These are phyloP conservation scores for Apiospora hydei DNA, from an alignment of 2,329 filamentous ascomycete genomes.

Conservation along the genomic window DNA sequence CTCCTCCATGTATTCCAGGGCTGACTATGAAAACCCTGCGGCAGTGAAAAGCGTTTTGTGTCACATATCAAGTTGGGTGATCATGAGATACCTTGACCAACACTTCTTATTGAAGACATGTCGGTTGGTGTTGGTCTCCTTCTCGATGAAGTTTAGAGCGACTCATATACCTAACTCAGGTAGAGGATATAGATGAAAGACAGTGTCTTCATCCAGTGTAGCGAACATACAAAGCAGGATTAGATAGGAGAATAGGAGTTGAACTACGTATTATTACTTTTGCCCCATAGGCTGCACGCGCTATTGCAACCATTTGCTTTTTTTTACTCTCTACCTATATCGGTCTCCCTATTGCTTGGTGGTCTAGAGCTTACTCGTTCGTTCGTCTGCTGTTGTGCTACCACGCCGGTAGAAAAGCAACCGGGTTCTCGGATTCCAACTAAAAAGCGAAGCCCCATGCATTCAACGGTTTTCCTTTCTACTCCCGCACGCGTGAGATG, in stretches of 20 bases:
- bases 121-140: neutral
- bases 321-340: neutral
- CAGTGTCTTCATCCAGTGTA: neutral
- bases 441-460: neutral
- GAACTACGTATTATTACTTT: neutral
- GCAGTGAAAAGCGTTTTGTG: slow-evolving; percentile 11
- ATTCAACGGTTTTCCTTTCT: neutral
- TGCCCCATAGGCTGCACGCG: neutral
- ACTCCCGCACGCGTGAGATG: neutral
- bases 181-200: neutral
- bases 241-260: neutral
- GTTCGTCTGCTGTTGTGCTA: neutral
- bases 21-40: neutral
- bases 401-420: neutral
- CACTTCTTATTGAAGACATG: neutral
- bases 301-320: neutral
- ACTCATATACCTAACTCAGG: neutral
- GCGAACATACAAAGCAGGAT: neutral
- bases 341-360: neutral
- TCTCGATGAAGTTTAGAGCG: slow-evolving; percentile 4
- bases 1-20: neutral
- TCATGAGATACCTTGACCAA: neutral
- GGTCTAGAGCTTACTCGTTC: neutral
- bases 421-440: slow-evolving; percentile 17
- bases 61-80: neutral